Evolutionary conservation across 805 yeast genomes (phyloP), one percentile per base, ranked within the genome.

Genomic region (Metschnikowia gelsemii): DNA sequence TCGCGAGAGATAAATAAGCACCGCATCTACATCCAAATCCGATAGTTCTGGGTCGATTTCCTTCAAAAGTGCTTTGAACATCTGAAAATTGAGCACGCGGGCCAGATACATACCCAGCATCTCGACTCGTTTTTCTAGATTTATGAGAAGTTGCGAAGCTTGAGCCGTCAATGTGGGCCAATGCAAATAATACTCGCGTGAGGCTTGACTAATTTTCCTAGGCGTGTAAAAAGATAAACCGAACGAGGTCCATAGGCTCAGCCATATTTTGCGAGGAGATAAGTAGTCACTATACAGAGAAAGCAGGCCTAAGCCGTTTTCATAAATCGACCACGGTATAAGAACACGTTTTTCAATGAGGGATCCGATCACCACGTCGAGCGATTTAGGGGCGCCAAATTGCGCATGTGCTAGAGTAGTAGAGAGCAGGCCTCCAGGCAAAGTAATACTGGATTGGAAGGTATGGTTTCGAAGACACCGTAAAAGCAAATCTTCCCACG

Each of bases 401-500:
- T 40, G 26, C 3, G 41, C 31, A 11, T 42, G 34, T n/a, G 37
- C 27, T 8, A 51, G 25, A 14, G 38, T 24, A 7, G 30, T 14
- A 1, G 49, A 29, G 31, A 50, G 42, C 16, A 26, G 16, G 1
- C 34, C 31, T 3, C 43, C 48, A 0, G 68, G 64, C 12, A 65
- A 40, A 5, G 59, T 41, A 25, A 69, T 34, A 16, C 45, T 35
- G 14, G 54, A 45, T 12, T 28, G 31, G 36, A 51, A 51, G 2
- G 43, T 45, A 31, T 45, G 48, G 8, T 17, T 12, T 13, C 22
- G 31, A 14, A 51, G 41, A 20, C 48, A 42, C 6, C 52, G 26
- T 14, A 46, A 44, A 23, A 64, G 47, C 19, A 66, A 35, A 5
- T 52, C 52, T 9, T 20, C 29, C 75, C 75, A 70, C 2, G 75